Conservation (phyloP, 306 rosid genomes). For the Rosa chinensis region DNA sequence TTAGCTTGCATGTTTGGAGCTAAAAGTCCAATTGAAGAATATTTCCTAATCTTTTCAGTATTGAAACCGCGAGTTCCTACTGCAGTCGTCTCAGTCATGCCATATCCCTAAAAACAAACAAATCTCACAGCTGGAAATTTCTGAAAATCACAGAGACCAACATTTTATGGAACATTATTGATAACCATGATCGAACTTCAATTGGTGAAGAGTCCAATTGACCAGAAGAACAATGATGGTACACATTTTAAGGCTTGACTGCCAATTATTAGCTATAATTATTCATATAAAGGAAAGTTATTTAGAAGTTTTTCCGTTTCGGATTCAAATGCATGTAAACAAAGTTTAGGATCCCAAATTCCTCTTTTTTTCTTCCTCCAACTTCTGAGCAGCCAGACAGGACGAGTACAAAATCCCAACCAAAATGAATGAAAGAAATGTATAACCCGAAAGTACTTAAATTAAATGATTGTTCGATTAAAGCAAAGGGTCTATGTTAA, state of each 20-base stretch:
- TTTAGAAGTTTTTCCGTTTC: neutral
- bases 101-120: conserved; percentile 58
- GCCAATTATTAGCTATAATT: neutral
- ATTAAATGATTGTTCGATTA: neutral
- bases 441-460: neutral
- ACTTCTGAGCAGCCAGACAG: neutral
- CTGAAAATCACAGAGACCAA: neutral
- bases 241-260: neutral
- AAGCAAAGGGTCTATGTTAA: neutral
- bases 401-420: neutral
- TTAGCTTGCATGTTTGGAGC: conserved; percentile 89
- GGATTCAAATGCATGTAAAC: neutral
- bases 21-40: conserved; percentile 73
- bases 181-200: neutral
- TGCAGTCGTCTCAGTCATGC: conserved; percentile 89
- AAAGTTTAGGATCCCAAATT: neutral
- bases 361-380: neutral
- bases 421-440: neutral
- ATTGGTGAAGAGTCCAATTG: neutral
- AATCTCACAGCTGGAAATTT: conserved; percentile 1
- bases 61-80: conserved; percentile 86
- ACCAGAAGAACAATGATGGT: neutral
- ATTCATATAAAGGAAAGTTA: neutral
- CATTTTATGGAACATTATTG: neutral
- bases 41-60: conserved; percentile 50